phyloP scores from a whole-genome alignment of 306 rosid genomes.

The Dalbergia oliveri region DNA sequence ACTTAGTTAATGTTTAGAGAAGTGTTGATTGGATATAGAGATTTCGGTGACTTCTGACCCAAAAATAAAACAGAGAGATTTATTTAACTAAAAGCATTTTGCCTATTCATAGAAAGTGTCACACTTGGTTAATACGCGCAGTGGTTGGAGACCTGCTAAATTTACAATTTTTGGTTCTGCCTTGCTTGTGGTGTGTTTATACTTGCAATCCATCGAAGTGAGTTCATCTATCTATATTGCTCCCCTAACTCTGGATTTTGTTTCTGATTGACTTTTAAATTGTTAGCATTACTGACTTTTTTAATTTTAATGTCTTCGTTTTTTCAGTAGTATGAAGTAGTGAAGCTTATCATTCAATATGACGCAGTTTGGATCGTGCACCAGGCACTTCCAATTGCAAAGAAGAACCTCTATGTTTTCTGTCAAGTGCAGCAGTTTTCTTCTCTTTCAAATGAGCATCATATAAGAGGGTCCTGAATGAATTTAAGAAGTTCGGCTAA shows the following conservation, averaged over 20 bases:
- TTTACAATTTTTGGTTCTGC: too few species aligned
- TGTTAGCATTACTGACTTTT: constrained; percentile 27
- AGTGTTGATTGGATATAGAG: too few species aligned
- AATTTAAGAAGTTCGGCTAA: background rate
- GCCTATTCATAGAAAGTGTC: too few species aligned
- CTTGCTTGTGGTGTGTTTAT: constrained; percentile 48
- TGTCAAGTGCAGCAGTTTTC: constrained; percentile 1
- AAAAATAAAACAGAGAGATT: too few species aligned
- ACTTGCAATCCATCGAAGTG: constrained; percentile 56
- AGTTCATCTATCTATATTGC: constrained; percentile 53
- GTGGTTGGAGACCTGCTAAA: too few species aligned
- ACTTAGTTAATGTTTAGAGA: too few species aligned
- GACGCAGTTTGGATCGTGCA: constrained; percentile 84
- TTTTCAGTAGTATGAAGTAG: constrained; percentile 11
- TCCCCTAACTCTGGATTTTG: constrained; percentile 12
- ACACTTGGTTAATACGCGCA: too few species aligned
- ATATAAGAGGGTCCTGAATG: background rate
- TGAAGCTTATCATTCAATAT: constrained; percentile 45
- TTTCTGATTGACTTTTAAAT: constrained; percentile 37
- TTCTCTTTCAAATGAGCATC: background rate
- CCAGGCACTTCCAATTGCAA: constrained; percentile 78
- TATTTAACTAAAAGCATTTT: too few species aligned
- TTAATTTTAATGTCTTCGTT: constrained; percentile 24
- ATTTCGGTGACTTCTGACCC: too few species aligned
- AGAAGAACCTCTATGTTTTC: constrained; percentile 65